Evolutionary conservation across 805 yeast genomes (phyloP).

Genomic region (Trichomonascus vanleenenianus): DNA sequence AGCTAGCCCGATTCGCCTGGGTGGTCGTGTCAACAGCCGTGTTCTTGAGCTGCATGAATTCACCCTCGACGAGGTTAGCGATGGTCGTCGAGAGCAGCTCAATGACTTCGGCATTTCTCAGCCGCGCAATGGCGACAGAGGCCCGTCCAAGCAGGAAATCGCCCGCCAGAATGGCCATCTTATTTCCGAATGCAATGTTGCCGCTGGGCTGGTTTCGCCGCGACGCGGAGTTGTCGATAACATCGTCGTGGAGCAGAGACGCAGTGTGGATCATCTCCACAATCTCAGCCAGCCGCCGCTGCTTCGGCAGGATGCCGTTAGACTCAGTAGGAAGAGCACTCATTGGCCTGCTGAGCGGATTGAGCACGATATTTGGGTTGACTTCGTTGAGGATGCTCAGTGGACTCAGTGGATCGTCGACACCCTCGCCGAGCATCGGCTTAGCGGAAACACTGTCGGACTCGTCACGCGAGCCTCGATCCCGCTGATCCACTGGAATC

Average conservation of each 20-base stretch:
- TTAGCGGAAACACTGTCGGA: conserved; percentile 24
- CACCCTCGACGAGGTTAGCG: conserved; percentile 96
- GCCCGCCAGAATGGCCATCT: conserved; percentile 96
- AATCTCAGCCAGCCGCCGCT: conserved; percentile 90
- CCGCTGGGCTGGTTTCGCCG: conserved; percentile 89
- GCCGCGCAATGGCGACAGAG: conserved; percentile 86
- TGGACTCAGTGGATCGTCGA: conserved; percentile 56
- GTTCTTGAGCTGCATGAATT: conserved; percentile 96
- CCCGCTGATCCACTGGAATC: conserved; percentile 64
- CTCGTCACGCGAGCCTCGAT: conserved; percentile 49
- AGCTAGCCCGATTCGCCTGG: conserved; percentile 55
- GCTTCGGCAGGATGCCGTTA: conserved; percentile 86
- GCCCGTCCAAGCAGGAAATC: conserved; percentile 94
- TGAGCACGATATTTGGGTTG: conserved; percentile 68
- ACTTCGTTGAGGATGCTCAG: conserved; percentile 80
- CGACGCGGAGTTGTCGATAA: conserved; percentile 78
- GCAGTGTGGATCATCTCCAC: conserved; percentile 99
- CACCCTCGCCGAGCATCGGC: conserved; percentile 23
- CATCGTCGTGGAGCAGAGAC: conserved; percentile 91
- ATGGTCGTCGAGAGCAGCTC: conserved; percentile 92
- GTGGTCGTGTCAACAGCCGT: conserved; percentile 54
- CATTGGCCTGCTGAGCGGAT: conserved; percentile 80
- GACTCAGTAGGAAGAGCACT: conserved; percentile 55
- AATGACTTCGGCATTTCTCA: conserved; percentile 94
- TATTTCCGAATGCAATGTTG: conserved; percentile 88